Conservation (phyloP, 176 grass and related monocot species). For the Melocanna baccifera region DNA sequence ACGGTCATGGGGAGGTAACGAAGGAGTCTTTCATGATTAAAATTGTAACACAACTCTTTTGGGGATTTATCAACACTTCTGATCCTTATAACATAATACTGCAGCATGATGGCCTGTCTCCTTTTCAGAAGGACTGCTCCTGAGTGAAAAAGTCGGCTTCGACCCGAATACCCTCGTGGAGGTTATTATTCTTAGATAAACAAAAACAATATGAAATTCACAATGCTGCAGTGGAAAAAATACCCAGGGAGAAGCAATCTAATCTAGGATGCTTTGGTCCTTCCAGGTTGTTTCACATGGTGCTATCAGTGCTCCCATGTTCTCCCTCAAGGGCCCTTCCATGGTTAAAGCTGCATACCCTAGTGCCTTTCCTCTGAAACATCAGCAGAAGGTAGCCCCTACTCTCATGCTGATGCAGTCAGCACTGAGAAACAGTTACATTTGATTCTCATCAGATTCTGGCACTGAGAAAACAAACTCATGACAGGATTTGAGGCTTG, state of each 20-base stretch:
- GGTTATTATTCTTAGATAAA: conserved; percentile 44
- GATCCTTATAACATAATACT: conserved; percentile 27
- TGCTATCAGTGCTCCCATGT: conserved; percentile 90
- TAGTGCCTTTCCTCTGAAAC: conserved; percentile 88
- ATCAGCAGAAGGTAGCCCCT: conserved; percentile 83
- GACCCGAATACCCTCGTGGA: conserved; percentile 76
- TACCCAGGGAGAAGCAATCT: neutral
- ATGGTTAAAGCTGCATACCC: conserved; percentile 88
- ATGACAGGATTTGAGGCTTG: conserved; percentile 80
- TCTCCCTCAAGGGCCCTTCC: conserved; percentile 78
- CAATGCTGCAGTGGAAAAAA: neutral
- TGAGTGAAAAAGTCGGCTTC: conserved; percentile 75
- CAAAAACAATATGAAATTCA: neutral
- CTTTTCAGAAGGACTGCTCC: conserved; percentile 79
- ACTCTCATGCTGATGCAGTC: neutral
- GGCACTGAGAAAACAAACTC: neutral
- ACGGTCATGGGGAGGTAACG: conserved; percentile 94
- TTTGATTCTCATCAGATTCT: conserved; percentile 23
- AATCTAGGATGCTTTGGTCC: neutral
- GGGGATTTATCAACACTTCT: conserved; percentile 1
- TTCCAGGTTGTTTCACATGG: conserved; percentile 91
- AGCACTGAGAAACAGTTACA: conserved; percentile 17
- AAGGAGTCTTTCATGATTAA: conserved; percentile 14
- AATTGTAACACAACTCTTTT: neutral
- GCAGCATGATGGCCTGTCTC: conserved; percentile 98